Conservation (phyloP, 495 filamentous ascomycete species). For the Penicillium paradoxum region DNA sequence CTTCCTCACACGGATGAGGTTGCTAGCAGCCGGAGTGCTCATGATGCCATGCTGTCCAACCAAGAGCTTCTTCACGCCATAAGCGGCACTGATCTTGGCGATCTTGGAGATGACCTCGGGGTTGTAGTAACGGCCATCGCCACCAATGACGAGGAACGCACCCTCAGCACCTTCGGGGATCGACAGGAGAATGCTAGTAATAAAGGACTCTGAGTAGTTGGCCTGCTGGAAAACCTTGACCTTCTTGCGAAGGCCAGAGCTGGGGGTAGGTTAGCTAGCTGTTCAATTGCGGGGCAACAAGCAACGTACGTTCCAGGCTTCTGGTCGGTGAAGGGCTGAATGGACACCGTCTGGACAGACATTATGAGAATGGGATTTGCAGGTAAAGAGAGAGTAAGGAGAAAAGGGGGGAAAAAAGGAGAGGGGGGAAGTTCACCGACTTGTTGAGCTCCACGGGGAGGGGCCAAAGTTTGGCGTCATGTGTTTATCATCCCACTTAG, state of each 20-base stretch:
- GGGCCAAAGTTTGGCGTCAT: conserved; percentile 20
- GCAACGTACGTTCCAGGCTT: conserved; percentile 95
- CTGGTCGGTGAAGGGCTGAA: conserved; percentile 85
- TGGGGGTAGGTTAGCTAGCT: conserved; percentile 38
- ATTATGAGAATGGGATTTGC: conserved; percentile 1
- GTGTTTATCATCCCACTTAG: conserved; percentile 28
- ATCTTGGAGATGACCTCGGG: conserved; percentile 93
- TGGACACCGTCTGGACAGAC: conserved; percentile 52
- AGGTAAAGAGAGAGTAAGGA: conserved; percentile 10
- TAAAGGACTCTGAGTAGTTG: conserved; percentile 93
- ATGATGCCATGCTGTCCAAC: conserved; percentile 95
- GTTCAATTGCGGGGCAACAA: conserved; percentile 1
- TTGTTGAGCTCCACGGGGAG: conserved; percentile 14
- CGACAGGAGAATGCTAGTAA: conserved; percentile 87
- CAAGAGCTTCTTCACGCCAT: conserved; percentile 97
- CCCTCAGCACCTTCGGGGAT: conserved; percentile 91
- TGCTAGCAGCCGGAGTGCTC: conserved; percentile 91
- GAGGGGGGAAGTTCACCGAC: conserved; percentile 24
- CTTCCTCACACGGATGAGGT: conserved; percentile 87
- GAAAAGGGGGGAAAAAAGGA: conserved; percentile 4
- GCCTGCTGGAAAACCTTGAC: conserved; percentile 94
- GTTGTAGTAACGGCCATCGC: conserved; percentile 97
- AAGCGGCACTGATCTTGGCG: conserved; percentile 93
- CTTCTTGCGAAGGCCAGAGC: conserved; percentile 97
- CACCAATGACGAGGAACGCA: conserved; percentile 91